Percentiles rank a stretch among this genome's conserved stretches.
Conservation (phyloP, 129 eudicot species). For the Rutidosis leptorrhynchoides region DNA sequence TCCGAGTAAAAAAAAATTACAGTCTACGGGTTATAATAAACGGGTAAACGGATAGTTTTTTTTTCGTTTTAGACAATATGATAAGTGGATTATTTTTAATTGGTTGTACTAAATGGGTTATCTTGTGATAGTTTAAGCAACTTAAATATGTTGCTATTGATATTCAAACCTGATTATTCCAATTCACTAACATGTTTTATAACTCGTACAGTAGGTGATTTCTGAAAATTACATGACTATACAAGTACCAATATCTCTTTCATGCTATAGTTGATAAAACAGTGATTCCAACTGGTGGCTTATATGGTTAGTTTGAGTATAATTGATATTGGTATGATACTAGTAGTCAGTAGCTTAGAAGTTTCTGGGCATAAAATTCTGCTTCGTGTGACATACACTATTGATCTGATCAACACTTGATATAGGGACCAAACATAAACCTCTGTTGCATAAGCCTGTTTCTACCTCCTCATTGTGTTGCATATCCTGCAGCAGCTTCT, state of each 20-base stretch:
- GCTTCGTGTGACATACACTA: not conserved
- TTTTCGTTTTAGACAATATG: too few relatives aligned
- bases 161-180: too few relatives aligned
- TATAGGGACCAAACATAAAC: constrained; percentile 56
- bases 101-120: too few relatives aligned
- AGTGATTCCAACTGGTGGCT: constrained; percentile 17
- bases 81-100: too few relatives aligned
- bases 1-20: too few relatives aligned
- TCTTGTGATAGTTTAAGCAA: too few relatives aligned
- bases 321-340: constrained; percentile 7
- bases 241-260: constrained; percentile 33
- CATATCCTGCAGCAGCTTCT: constrained; percentile 33
- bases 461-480: constrained; percentile 26
- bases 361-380: constrained; percentile 20
- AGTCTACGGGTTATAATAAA: too few relatives aligned
- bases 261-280: not conserved
- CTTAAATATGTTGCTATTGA: too few relatives aligned
- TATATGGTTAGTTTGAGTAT: constrained; percentile 20
- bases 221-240: constrained; percentile 19
- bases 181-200: not conserved
- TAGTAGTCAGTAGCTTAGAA: constrained; percentile 21
- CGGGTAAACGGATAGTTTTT: too few relatives aligned
- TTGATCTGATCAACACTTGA: too few relatives aligned
- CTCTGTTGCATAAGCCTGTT: constrained; percentile 35
- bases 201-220: not conserved